A percentile compares a stretch with the other conserved stretches of the same genome.
Evolutionary conservation across 352 stramenopile species (phyloP).

Genomic region (Phytophthora foliorum): DNA sequence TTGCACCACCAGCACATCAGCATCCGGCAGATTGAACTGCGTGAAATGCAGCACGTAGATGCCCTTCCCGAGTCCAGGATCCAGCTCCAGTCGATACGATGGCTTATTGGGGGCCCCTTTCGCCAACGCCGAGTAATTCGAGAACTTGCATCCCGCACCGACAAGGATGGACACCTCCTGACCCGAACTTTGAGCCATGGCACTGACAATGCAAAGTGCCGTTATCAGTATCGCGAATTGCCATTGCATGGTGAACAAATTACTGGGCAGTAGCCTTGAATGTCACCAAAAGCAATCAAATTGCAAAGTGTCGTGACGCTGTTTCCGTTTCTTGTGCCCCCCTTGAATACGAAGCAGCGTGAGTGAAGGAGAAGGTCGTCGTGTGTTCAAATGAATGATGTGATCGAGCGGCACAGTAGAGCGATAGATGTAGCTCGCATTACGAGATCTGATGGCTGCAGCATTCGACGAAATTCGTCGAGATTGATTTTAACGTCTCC

Average conservation of each 20-base stretch:
- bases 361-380: conserved; percentile 33
- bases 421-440: background rate
- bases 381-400: conserved; percentile 6
- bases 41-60: conserved; percentile 74
- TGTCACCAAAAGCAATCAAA: conserved; percentile 30
- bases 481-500: conserved; percentile 5
- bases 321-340: background rate
- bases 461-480: conserved; percentile 7
- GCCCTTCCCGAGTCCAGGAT: conserved; percentile 56
- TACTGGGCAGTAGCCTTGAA: background rate
- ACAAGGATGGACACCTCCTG: conserved; percentile 43
- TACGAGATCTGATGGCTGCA: conserved; percentile 7
- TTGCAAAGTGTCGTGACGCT: conserved; percentile 35
- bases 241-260: conserved; percentile 20
- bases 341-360: conserved; percentile 1
- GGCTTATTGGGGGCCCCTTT: conserved; percentile 19
- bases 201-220: conserved; percentile 7
- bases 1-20: conserved; percentile 59
- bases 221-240: conserved; percentile 16
- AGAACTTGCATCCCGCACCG: conserved; percentile 62
- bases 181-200: conserved; percentile 18
- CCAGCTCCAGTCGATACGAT: conserved; percentile 57
- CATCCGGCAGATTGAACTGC: conserved; percentile 56
- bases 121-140: conserved; percentile 56
- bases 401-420: conserved; percentile 9